These are phyloP conservation scores for Dactylellina sp. DNA, from an alignment of 2,329 filamentous ascomycete genomes.

Conservation along the genomic window DNA sequence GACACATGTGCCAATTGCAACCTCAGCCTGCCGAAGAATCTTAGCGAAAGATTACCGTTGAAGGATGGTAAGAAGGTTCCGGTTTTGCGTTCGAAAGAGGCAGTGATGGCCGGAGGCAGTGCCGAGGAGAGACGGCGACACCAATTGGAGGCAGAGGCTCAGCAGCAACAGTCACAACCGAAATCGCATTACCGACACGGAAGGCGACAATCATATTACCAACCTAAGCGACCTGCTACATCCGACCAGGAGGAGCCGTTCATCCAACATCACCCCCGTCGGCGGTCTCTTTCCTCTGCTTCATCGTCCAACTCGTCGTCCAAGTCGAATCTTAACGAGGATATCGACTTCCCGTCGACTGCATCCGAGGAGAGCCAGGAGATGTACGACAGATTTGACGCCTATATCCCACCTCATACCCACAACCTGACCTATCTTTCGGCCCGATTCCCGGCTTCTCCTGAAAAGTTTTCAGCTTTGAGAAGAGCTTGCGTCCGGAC, in stretches of 20 bases:
- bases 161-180: constrained; percentile 50
- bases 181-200: constrained; percentile 57
- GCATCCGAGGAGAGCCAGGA: constrained; percentile 53
- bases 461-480: constrained; percentile 75
- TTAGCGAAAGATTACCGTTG: constrained; percentile 61
- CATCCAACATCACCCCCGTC: constrained; percentile 49
- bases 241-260: constrained; percentile 54
- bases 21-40: constrained; percentile 71
- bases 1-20: constrained; percentile 77
- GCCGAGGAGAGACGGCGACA: constrained; percentile 54
- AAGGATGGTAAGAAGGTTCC: constrained; percentile 57
- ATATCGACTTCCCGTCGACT: constrained; percentile 48
- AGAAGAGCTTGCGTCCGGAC: constrained; percentile 75
- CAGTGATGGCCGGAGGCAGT: constrained; percentile 56
- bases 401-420: constrained; percentile 67
- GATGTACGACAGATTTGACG: constrained; percentile 46
- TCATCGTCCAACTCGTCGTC: constrained; percentile 55
- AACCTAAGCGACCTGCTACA: constrained; percentile 49
- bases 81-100: constrained; percentile 59
- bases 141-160: constrained; percentile 54
- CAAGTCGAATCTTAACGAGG: constrained; percentile 48
- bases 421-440: constrained; percentile 77
- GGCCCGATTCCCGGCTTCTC: constrained; percentile 73
- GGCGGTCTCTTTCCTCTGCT: constrained; percentile 54
- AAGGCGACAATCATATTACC: constrained; percentile 56